Evolutionary conservation across 2,329 filamentous ascomycete species (phyloP).

Genomic region (Mycosphaerelloides madeirae): DNA sequence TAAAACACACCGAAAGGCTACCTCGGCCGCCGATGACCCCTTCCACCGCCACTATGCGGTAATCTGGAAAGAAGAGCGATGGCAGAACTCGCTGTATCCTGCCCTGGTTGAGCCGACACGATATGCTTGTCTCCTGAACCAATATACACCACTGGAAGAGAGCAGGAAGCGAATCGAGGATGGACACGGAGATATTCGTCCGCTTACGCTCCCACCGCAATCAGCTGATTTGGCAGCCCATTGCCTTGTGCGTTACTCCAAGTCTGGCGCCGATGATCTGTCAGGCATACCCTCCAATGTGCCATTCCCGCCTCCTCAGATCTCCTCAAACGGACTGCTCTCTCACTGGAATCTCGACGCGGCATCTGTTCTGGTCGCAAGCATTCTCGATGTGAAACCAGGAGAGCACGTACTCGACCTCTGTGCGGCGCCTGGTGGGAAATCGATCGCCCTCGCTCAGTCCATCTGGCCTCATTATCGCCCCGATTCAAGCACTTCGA

Average conservation of each 20-base stretch:
- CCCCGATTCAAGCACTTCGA: slow-evolving; percentile 15
- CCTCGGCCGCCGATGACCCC: slow-evolving; percentile 22
- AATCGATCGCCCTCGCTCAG: slow-evolving; percentile 34
- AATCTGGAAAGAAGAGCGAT: slow-evolving; percentile 27
- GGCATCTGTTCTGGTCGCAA: slow-evolving; percentile 34
- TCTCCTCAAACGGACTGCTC: slow-evolving; percentile 10
- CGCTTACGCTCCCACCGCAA: slow-evolving; percentile 1
- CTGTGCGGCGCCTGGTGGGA: slow-evolving; percentile 38
- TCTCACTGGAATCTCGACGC: slow-evolving; percentile 32
- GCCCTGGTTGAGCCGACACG: slow-evolving; percentile 22
- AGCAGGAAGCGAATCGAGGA: slow-evolving; percentile 13
- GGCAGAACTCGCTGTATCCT: slow-evolving; percentile 25
- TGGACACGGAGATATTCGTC: slow-evolving; percentile 7
- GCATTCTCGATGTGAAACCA: slow-evolving; percentile 32
- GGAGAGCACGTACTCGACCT: slow-evolving; percentile 39
- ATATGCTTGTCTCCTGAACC: slow-evolving; percentile 28
- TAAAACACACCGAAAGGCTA: slow-evolving; percentile 22
- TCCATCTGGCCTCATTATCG: slow-evolving; percentile 26
- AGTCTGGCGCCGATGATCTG: not conserved
- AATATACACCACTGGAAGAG: slow-evolving; percentile 19
- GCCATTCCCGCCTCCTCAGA: slow-evolving; percentile 22
- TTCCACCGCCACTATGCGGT: slow-evolving; percentile 30
- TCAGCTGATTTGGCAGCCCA: slow-evolving; percentile 3
- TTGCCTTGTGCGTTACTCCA: slow-evolving; percentile 9
- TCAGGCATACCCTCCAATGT: slow-evolving; percentile 1